These are phyloP conservation scores for Starmerella vaccinii DNA, from an alignment of 805 yeast species.

Conservation along the genomic window DNA sequence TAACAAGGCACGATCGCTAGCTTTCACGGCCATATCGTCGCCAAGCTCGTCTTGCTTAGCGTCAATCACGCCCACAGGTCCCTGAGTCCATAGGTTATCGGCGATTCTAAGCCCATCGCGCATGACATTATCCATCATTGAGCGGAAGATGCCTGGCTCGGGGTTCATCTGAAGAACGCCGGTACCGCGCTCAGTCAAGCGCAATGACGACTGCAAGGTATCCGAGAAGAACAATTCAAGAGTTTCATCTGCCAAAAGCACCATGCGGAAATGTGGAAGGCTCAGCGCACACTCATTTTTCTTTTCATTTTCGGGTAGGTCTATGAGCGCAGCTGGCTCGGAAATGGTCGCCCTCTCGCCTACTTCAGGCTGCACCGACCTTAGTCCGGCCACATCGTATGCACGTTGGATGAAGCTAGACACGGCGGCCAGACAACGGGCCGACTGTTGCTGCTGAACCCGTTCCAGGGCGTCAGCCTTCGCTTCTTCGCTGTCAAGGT, in stretches of 20 bases:
- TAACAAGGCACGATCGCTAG: constrained; percentile 30
- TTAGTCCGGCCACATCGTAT: constrained; percentile 42
- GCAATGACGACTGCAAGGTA: constrained; percentile 58
- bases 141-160: constrained; percentile 50
- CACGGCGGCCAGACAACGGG: constrained; percentile 71
- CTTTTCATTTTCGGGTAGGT: constrained; percentile 31
- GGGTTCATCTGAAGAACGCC: constrained; percentile 37
- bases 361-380: constrained; percentile 15
- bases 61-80: constrained; percentile 28
- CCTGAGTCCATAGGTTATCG: constrained; percentile 68
- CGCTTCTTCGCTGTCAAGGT: constrained; percentile 32
- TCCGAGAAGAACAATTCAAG: constrained; percentile 72
- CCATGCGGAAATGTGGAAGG: constrained; percentile 79
- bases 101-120: constrained; percentile 93
- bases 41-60: constrained; percentile 26
- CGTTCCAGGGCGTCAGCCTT: constrained; percentile 41
- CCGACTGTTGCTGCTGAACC: constrained; percentile 32
- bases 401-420: constrained; percentile 78
- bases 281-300: background rate
- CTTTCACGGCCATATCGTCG: constrained; percentile 27
- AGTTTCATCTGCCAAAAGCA: constrained; percentile 84
- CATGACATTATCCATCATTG: constrained; percentile 79
- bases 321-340: constrained; percentile 15
- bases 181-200: constrained; percentile 43
- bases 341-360: constrained; percentile 27